These are phyloP conservation scores for Xylaria digitata DNA, from an alignment of 2,329 filamentous ascomycete species.

Conservation along the genomic window DNA sequence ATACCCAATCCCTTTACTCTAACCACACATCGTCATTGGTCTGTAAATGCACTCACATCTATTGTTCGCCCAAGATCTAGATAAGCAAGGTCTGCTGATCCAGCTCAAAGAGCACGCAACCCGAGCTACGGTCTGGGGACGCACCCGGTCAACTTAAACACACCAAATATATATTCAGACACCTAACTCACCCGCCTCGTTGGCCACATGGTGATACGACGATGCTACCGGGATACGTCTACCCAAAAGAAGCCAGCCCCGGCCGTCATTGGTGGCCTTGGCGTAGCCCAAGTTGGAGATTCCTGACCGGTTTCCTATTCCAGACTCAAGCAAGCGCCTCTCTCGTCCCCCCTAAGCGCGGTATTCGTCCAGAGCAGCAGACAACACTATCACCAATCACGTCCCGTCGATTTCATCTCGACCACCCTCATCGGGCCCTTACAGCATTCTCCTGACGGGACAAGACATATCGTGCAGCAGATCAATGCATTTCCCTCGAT, in stretches of 20 bases:
- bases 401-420: background rate
- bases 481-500: background rate
- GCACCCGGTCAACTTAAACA: too few relatives aligned
- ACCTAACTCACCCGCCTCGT: too few relatives aligned
- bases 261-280: background rate
- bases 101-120: too few relatives aligned
- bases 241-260: background rate
- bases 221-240: too few relatives aligned
- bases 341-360: background rate
- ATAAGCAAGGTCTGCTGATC: background rate
- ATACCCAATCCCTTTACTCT: background rate
- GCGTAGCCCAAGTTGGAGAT: background rate
- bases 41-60: background rate
- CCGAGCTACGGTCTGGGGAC: background rate
- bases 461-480: background rate
- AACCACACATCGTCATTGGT: background rate
- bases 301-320: background rate
- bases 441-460: background rate
- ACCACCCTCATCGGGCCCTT: too few relatives aligned
- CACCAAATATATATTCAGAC: too few relatives aligned
- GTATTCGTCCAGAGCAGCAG: background rate
- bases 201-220: too few relatives aligned
- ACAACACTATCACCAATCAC: conserved; percentile 21
- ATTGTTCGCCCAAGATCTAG: background rate
- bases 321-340: background rate